Evolutionary conservation across 1,139 yeast genomes (phyloP).

Genomic region (Debaryomycetaceae sp.): DNA sequence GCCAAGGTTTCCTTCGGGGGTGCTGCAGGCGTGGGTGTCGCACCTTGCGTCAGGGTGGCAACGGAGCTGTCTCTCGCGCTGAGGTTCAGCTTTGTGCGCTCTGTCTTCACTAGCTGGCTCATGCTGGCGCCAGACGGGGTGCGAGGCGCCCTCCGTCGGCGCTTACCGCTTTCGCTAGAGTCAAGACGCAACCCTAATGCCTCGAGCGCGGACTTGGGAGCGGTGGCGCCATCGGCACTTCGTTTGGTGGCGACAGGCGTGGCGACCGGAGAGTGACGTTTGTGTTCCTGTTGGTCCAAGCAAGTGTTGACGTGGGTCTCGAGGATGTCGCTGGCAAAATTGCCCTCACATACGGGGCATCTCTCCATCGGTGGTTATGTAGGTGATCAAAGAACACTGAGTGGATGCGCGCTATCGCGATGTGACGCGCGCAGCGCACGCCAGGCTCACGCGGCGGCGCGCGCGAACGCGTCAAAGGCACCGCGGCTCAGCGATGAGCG

Average conservation of each 20-base stretch:
- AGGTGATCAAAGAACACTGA: slow-evolving; percentile 2
- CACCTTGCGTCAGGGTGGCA: no score
- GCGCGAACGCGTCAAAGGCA: no score
- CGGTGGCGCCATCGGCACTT: slow-evolving; percentile 3
- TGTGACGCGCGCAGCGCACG: slow-evolving; percentile 1
- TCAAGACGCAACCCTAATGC: slow-evolving; percentile 29
- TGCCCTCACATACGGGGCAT: slow-evolving; percentile 37
- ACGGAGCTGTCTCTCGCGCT: no score
- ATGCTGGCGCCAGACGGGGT: no score
- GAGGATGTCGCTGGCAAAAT: slow-evolving; percentile 19
- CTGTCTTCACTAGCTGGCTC: no score
- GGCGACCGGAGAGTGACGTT: background rate
- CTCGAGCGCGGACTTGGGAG: slow-evolving; percentile 19
- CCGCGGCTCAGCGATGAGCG: no score
- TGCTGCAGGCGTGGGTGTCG: no score
- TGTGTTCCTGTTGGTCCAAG: slow-evolving; percentile 23
- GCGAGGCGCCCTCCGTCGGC: no score
- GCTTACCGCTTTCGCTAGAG: slow-evolving; percentile 18
- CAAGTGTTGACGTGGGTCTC: slow-evolving; percentile 42
- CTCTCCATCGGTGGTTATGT: slow-evolving; percentile 14
- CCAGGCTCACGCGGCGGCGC: no score
- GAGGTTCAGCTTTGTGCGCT: no score
- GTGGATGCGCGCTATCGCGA: background rate
- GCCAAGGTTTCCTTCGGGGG: no score
- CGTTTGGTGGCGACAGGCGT: background rate